A percentile compares a stretch with the other conserved stretches of the same genome.
Conservation (phyloP, 805 yeast genomes). For the Huiozyma sinensis region DNA sequence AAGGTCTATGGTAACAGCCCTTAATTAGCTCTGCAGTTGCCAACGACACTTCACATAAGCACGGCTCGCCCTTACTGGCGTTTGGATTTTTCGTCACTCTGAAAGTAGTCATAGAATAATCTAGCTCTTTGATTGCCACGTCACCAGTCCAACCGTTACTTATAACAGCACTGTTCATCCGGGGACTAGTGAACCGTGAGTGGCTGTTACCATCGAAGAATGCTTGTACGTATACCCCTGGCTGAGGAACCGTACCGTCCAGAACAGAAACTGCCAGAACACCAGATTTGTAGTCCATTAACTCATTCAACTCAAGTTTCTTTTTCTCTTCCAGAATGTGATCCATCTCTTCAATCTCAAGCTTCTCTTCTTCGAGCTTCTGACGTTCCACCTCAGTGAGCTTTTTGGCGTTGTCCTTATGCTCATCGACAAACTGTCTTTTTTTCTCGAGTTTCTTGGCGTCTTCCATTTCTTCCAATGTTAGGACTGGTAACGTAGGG, state of each 20-base stretch:
- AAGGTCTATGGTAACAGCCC: conserved; percentile 54
- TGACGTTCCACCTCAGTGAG: conserved; percentile 21
- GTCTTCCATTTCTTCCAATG: conserved; percentile 61
- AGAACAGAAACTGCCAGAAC: conserved; percentile 58
- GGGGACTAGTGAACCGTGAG: conserved; percentile 48
- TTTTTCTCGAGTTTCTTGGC: conserved; percentile 35
- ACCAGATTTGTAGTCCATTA: conserved; percentile 58
- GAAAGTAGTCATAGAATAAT: conserved; percentile 55
- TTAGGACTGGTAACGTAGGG: conserved; percentile 71
- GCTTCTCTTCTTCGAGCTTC: conserved; percentile 22
- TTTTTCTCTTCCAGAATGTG: conserved; percentile 33
- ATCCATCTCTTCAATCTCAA: conserved; percentile 28
- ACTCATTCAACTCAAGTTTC: conserved; percentile 47
- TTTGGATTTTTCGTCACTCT: conserved; percentile 48
- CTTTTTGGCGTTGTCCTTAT: conserved; percentile 28
- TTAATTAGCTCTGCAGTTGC: conserved; percentile 58
- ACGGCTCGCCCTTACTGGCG: conserved; percentile 44
- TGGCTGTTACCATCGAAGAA: conserved; percentile 69
- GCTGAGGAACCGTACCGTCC: conserved; percentile 44
- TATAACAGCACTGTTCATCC: conserved; percentile 29
- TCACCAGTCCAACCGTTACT: conserved; percentile 53
- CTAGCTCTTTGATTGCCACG: conserved; percentile 64
- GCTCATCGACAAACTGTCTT: conserved; percentile 28
- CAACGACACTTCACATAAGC: conserved; percentile 50
- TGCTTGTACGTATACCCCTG: conserved; percentile 58